Base-by-base conservation (phyloP, 225 moss, liverwort and hornwort species). In the Antitrichia curtipendula region DNA sequence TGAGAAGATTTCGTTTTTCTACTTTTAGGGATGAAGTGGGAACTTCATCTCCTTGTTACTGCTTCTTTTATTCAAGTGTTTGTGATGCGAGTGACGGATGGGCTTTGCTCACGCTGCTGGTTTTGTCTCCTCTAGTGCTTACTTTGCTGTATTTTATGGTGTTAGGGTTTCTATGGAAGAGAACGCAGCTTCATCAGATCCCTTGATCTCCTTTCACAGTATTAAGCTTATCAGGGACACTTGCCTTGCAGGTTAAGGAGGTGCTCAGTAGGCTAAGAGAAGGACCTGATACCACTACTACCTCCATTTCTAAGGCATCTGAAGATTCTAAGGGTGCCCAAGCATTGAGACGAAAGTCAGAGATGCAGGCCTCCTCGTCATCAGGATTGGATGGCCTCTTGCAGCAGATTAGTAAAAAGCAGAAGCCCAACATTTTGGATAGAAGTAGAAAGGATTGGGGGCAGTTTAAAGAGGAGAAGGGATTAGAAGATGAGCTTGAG, bases 361-460 rank as follows among this genome's bases (percentile, higher is more conserved):
- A 99, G 91, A 91, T 93, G 93, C 95, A 95, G 73, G 94, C 95
- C 34, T 95, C 95, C 29, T 97, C 98, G 20, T 96, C 98, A 28
- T 92, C 95, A 40, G 96, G 97, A 68, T 76, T 99, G 70, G 99
- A 99, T 83, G 92, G 92, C 50, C 87, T 97, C 17, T 89, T 99
- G 64, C 95, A 97, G 71, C 96, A 96, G 93, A 96, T 99, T 80
- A 93, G 92, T 88, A 99, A 99, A 87, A 99, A 97, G 79, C 99
- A 94, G 56, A 99, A 99, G 90, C 87, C 96, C 75, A 99, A 96
- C 77, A 96, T 99, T 81, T 93, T 99, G 90, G 99, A 99, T 94
- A 97, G 95, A 82, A 96, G 95, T 93, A 96, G 97, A 71, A 94
- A 96, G 93, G 99, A 99, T 88, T 99, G 99, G 99, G 99, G 99